phyloP scores from a whole-genome alignment of 768 basidiomycete genomes.

The Auricularia auricula-judae region DNA sequence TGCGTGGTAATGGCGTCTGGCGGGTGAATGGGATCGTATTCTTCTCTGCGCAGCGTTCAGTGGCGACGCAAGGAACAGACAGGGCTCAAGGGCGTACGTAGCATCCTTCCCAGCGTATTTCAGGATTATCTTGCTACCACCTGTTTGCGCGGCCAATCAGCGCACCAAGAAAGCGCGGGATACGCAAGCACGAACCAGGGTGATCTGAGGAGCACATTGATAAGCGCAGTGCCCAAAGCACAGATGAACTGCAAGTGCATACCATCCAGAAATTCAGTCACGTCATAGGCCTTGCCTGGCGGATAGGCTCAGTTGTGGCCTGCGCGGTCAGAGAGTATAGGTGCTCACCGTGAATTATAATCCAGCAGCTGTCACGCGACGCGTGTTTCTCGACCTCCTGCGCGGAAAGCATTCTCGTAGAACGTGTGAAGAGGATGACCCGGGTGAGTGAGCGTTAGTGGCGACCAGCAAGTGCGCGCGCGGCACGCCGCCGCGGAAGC shows the following conservation, averaged over 20 bases:
- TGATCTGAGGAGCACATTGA: background rate
- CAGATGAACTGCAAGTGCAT: background rate
- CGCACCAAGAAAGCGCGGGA: background rate
- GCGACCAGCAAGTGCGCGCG: too few species aligned
- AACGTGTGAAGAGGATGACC: background rate
- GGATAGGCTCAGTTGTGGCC: too few species aligned
- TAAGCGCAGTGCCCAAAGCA: background rate
- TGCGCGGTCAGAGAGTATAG: too few species aligned
- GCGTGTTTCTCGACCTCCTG: conserved; percentile 29
- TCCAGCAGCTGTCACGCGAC: conserved; percentile 58
- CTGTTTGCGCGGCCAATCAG: background rate
- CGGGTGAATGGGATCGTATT: conserved; percentile 86
- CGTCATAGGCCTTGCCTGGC: conserved; percentile 64
- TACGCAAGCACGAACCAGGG: background rate
- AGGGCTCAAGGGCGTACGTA: conserved; percentile 38
- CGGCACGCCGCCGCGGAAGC: too few species aligned
- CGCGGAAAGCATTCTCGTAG: conserved; percentile 8
- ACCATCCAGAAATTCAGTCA: conserved; percentile 69
- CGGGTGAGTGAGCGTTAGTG: too few species aligned
- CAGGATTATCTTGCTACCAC: conserved; percentile 75
- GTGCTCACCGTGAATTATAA: conserved; percentile 64
- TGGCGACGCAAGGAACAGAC: too few species aligned
- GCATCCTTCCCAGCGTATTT: conserved; percentile 88
- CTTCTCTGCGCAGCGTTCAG: conserved; percentile 33
- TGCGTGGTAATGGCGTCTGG: conserved; percentile 68